phyloP scores from a whole-genome alignment of 495 filamentous ascomycete genomes.

The Annulohypoxylon nitens region DNA sequence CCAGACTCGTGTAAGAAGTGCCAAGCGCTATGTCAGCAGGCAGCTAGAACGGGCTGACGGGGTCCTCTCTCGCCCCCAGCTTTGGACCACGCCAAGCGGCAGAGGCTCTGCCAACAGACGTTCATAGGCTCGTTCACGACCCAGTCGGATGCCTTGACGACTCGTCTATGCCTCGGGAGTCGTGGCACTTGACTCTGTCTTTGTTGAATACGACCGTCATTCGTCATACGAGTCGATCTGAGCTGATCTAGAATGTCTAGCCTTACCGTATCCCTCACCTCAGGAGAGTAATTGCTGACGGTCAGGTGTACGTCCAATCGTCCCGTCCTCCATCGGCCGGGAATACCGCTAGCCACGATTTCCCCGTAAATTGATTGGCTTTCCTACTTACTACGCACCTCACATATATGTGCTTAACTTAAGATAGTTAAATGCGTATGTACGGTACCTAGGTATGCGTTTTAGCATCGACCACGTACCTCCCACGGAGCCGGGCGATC shows the following conservation, averaged over 20 bases:
- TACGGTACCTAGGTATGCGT: neutral
- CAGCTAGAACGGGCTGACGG: conserved; percentile 20
- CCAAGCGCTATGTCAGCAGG: conserved; percentile 44
- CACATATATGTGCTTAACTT: conserved; percentile 8
- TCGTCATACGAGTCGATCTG: conserved; percentile 23
- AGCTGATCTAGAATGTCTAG: conserved; percentile 36
- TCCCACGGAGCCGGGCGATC: conserved; percentile 22
- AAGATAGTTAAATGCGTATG: conserved; percentile 6
- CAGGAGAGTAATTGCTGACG: neutral
- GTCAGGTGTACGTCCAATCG: conserved; percentile 26
- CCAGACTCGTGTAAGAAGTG: conserved; percentile 33
- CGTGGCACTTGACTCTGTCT: conserved; percentile 38
- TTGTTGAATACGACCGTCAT: conserved; percentile 29
- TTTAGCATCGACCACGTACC: neutral
- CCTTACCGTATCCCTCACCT: conserved; percentile 43
- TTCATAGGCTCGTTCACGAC: conserved; percentile 41
- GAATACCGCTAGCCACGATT: conserved; percentile 27
- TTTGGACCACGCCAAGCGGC: conserved; percentile 37
- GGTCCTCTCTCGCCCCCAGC: conserved; percentile 21
- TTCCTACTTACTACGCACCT: conserved; percentile 10
- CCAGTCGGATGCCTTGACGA: conserved; percentile 50
- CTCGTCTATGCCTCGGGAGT: conserved; percentile 15
- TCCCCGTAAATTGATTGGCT: neutral
- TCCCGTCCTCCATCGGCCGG: conserved; percentile 12
- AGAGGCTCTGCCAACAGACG: conserved; percentile 45